These are phyloP conservation scores for Aspergillus carlsbadensis DNA, from an alignment of 495 filamentous ascomycete species.

Conservation along the genomic window DNA sequence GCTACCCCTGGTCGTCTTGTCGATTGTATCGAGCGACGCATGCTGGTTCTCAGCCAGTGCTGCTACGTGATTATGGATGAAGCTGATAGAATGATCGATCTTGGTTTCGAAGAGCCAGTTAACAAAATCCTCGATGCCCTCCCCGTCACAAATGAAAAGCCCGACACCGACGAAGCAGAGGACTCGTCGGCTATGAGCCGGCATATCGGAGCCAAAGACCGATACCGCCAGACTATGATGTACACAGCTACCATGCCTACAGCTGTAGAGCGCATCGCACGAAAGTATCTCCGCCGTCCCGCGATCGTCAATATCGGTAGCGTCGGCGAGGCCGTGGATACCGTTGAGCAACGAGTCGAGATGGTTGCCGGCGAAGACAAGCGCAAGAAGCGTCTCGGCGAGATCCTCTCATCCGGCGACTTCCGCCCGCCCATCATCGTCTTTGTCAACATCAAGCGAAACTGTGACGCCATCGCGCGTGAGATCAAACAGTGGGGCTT, in stretches of 20 bases:
- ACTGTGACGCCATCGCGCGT: constrained; percentile 92
- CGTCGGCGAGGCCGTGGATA: constrained; percentile 96
- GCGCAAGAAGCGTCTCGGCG: constrained; percentile 90
- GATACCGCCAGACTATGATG: constrained; percentile 99
- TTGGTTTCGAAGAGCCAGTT: constrained; percentile 96
- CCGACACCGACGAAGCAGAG: constrained; percentile 92
- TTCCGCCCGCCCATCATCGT: constrained; percentile 95
- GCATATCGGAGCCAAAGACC: constrained; percentile 77
- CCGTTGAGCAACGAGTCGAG: constrained; percentile 96
- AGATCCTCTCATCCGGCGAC: constrained; percentile 83
- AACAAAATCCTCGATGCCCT: constrained; percentile 99
- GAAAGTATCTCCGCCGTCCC: constrained; percentile 91
- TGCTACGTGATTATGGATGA: constrained; percentile 99
- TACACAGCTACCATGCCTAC: constrained; percentile 98
- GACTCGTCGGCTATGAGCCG: constrained; percentile 80
- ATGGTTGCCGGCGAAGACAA: constrained; percentile 92
- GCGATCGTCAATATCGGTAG: constrained; percentile 96
- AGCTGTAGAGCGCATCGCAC: constrained; percentile 90
- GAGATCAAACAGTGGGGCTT: constrained; percentile 96
- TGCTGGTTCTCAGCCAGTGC: constrained; percentile 90
- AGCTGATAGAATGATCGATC: constrained; percentile 98
- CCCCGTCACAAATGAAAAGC: constrained; percentile 92
- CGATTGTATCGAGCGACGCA: constrained; percentile 91
- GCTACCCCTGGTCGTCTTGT: constrained; percentile 96
- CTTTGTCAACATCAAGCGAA: constrained; percentile 99